Conservation (phyloP, 2,329 filamentous ascomycete species). For the Graphilbum sp. region DNA sequence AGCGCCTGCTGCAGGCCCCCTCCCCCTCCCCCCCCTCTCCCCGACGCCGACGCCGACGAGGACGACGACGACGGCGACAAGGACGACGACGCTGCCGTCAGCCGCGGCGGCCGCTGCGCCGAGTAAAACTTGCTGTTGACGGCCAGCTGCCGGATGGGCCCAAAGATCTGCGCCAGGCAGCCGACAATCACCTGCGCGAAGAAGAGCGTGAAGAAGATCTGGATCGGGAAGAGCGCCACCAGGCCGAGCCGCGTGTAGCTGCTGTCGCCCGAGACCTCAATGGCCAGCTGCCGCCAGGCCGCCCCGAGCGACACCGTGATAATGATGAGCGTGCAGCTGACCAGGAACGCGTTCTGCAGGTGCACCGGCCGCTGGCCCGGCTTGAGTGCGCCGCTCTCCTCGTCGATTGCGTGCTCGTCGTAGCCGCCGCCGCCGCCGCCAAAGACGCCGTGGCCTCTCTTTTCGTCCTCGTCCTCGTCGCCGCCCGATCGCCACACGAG, state of each 20-base stretch:
- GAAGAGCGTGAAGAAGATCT: constrained; percentile 70
- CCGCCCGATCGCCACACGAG: constrained; percentile 53
- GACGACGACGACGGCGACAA: no score
- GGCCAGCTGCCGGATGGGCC: constrained; percentile 56
- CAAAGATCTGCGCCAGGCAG: constrained; percentile 59
- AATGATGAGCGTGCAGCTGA: constrained; percentile 48
- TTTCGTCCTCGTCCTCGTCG: constrained; percentile 35
- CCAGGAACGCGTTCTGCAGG: constrained; percentile 52
- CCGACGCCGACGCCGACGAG: no score
- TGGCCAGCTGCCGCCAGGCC: constrained; percentile 51
- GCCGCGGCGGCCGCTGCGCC: constrained; percentile 46
- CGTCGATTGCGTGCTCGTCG: constrained; percentile 43
- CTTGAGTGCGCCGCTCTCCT: constrained; percentile 52
- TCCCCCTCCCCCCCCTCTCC: no score
- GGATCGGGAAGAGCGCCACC: constrained; percentile 48
- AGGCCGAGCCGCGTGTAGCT: constrained; percentile 48
- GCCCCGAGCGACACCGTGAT: constrained; percentile 52
- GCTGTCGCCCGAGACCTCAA: constrained; percentile 49
- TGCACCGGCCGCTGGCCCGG: constrained; percentile 51
- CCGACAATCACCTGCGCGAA: constrained; percentile 66
- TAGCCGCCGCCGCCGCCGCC: constrained; percentile 19
- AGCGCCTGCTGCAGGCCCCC: no score
- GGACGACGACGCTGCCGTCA: constrained; percentile 38
- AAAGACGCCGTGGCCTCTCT: no score
- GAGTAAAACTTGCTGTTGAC: constrained; percentile 74